Evolutionary conservation across 2,329 filamentous ascomycete genomes (phyloP).

Genomic region (Trichoderma oligosporum): DNA sequence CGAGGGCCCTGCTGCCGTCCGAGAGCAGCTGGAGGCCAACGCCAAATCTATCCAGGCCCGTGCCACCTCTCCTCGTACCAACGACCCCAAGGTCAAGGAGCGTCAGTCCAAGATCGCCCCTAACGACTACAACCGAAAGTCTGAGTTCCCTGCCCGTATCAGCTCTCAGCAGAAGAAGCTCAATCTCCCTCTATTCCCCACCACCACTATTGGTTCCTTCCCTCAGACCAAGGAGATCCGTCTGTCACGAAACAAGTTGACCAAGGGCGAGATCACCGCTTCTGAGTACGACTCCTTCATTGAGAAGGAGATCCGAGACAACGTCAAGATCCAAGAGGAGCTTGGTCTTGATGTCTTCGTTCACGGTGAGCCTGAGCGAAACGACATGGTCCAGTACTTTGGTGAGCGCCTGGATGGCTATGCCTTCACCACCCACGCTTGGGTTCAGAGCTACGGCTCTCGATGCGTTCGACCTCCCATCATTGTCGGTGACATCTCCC

Average conservation of each 20-base stretch:
- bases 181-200: conserved; percentile 94
- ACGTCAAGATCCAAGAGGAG: conserved; percentile 96
- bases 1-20: conserved; percentile 81
- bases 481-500: conserved; percentile 97
- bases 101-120: conserved; percentile 83
- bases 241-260: conserved; percentile 94
- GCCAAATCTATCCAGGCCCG: conserved; percentile 90
- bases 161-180: conserved; percentile 86
- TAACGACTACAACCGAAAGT: conserved; percentile 89
- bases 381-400: conserved; percentile 99
- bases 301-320: conserved; percentile 94
- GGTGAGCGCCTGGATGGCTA: conserved; percentile 96
- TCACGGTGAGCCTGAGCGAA: conserved; percentile 98
- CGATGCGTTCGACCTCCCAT: conserved; percentile 98
- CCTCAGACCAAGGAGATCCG: conserved; percentile 99
- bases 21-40: conserved; percentile 90
- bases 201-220: conserved; percentile 99
- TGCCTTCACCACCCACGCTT: conserved; percentile 97
- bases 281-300: conserved; percentile 98
- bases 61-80: conserved; percentile 89
- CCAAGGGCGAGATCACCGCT: conserved; percentile 93
- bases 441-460: conserved; percentile 98
- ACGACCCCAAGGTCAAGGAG: conserved; percentile 96
- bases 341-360: conserved; percentile 96
- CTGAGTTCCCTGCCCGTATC: conserved; percentile 80